Base-by-base conservation (phyloP, 768 basidiomycete species). In the Psilocybe sp. region DNA sequence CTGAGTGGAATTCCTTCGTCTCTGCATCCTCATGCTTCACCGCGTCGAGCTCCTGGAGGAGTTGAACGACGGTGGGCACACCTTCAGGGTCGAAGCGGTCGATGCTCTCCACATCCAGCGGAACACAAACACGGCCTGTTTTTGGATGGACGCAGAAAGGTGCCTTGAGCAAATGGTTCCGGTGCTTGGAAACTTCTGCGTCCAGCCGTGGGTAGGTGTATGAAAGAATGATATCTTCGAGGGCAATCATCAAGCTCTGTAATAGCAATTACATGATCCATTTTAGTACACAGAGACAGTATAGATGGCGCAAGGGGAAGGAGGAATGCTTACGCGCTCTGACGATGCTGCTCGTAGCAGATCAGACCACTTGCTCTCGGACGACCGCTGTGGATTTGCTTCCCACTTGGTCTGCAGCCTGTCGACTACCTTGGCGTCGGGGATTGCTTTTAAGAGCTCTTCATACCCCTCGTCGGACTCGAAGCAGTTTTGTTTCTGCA, bases 71-170 rank as follows among this genome's bases (percentile, higher is more conserved):
- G 0, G 93, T 98, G 1, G 97, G 97, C 4, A 98, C 96, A 1
- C 60, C 64, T 46, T 79, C 82, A 0, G 95, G 97, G 62, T 96
- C 83, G 61, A 98, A 99, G 1, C 78, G 73, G 47, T 92, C 83
- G 28, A 98, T 80, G 31, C 69, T 64, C 32, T 69, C 69, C 3
- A 93, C 87, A 61, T 96, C 88, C 14, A 98, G 76, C 1, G 96
- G 97, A 2, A 99, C 91, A 64, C 96, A 99, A 8, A 99, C 83
- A 28, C 93, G 82, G 1, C 96, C 97, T 2, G 97, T 99, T 55
- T 91, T 91, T 0, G 97, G 97, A 67, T 99, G 97, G 0, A 98
- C 75, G 64, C 95, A 97, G 69, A 99, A 99, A 0, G 97, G 97
- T 16, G 92, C 88, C 69, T 99, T 99, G 47, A 99, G 80, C 72